phyloP scores from a whole-genome alignment of 257 asterid genomes.

The Solanum corneliomulleri region DNA sequence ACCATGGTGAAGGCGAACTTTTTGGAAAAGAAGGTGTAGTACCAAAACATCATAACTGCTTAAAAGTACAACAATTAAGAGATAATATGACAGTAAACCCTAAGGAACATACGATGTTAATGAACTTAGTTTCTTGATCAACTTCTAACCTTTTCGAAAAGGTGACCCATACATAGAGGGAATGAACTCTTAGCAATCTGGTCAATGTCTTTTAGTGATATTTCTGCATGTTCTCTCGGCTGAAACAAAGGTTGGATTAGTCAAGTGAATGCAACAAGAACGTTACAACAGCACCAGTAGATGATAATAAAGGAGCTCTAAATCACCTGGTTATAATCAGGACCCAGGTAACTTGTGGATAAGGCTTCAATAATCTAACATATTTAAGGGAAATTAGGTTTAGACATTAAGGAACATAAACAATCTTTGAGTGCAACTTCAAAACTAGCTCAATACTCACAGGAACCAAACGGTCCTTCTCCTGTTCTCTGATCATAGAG shows the following conservation, averaged over 20 bases:
- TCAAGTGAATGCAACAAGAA: constrained; percentile 2
- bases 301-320: not conserved
- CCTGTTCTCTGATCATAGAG: constrained; percentile 83
- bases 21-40: not conserved
- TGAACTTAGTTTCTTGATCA: not conserved
- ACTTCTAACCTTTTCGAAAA: constrained; percentile 68
- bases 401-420: not conserved
- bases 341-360: constrained; percentile 84
- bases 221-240: constrained; percentile 59
- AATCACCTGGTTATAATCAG: constrained; percentile 87
- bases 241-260: constrained; percentile 26
- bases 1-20: not conserved
- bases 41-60: not conserved
- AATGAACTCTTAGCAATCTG: constrained; percentile 80
- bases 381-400: not conserved
- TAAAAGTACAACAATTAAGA: not conserved
- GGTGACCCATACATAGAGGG: constrained; percentile 98
- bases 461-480: constrained; percentile 85
- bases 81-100: not conserved
- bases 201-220: constrained; percentile 81
- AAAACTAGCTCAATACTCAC: constrained; percentile 36
- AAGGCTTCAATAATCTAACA: constrained; percentile 70
- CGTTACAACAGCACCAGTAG: not conserved
- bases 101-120: not conserved
- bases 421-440: not conserved